Evolutionary conservation across 768 basidiomycete genomes (phyloP), one percentile per base, ranked within the genome.

Genomic region (Omphalotus guepiniiformis): DNA sequence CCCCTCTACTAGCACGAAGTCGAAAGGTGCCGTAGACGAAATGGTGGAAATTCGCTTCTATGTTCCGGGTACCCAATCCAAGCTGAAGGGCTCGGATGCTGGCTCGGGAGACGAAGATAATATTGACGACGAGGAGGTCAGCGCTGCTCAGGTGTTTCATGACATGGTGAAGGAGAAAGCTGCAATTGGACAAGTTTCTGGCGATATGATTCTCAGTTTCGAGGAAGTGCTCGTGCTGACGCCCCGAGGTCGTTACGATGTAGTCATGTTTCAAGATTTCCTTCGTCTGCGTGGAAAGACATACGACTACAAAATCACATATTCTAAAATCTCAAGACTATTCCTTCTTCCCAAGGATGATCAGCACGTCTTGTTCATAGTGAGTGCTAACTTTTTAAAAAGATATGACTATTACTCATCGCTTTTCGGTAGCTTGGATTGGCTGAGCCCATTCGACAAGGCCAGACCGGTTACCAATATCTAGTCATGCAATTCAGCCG

Each of bases 301-400:
- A 1, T 98, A 98, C 67, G 96, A 99, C 66, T 99, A 99, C 77
- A 93, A 97, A 68, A 91, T 99, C 49, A 74, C 90, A 19, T 96
- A 94, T 67, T 76, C 79, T 29, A 88, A 86, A 53, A 91, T 99
- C 55, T 83, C 88, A 19, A 78, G 81, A 49, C 69, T 98, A 7
- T 99, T 98, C 76, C 73, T 98, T 19, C 74, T 99, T 4, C 96
- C 96, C 13, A 95, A 96, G 62, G 96, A 99, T 59, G 96, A 98
- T 55, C 82, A 89, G 44, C 95, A 97, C 60, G 87, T 96, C 28
- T 75, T 96, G 46, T 93, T 99, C 61, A 94, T 99, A 51, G 92
- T 94, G 59, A 53, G 89, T 68, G 2, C 46, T 5, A 1, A 46
- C 12, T n/a, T 26, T 46, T 39, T 48, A 41, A 36, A 11, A 13